Percentiles rank a stretch among this genome's conserved stretches.
phyloP scores from a whole-genome alignment of 2,329 filamentous ascomycete genomes.

The Cladobotryum mycophilum region DNA sequence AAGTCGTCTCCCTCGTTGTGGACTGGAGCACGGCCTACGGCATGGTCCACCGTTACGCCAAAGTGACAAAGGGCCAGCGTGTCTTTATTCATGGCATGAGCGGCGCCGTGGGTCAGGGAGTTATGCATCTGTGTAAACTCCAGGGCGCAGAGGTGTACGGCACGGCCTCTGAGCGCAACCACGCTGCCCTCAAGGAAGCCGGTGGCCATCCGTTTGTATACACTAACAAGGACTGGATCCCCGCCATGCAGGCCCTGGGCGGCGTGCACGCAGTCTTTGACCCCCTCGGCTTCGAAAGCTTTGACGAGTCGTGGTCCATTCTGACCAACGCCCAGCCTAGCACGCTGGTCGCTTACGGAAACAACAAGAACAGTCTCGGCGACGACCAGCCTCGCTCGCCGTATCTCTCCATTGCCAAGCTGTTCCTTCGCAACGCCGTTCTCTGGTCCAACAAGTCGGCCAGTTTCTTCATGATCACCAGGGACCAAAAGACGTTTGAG shows the following conservation, averaged over 20 bases:
- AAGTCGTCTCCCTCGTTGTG: conserved; percentile 34
- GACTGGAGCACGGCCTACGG: conserved; percentile 41
- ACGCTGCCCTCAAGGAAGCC: conserved; percentile 29
- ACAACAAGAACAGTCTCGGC: conserved; percentile 27
- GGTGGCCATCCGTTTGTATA: conserved; percentile 42
- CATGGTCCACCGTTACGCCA: conserved; percentile 31
- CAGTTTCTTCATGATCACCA: conserved; percentile 30
- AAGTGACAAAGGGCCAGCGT: conserved; percentile 36
- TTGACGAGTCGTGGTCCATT: conserved; percentile 42
- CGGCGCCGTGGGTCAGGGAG: conserved; percentile 41
- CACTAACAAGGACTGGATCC: conserved; percentile 43
- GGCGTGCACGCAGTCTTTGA: conserved; percentile 44
- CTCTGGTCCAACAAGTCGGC: conserved; percentile 26
- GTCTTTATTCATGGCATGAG: conserved; percentile 47
- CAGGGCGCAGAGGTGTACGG: conserved; percentile 43
- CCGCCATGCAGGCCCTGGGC: conserved; percentile 36
- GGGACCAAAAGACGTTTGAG: conserved; percentile 27
- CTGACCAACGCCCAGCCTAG: conserved; percentile 29
- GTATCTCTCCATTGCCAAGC: conserved; percentile 25
- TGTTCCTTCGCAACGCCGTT: conserved; percentile 25
- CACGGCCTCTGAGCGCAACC: conserved; percentile 41
- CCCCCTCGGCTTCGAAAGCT: conserved; percentile 44
- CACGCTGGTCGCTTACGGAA: conserved; percentile 34
- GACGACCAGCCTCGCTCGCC: conserved; percentile 27
- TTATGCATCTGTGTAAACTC: conserved; percentile 35